Evolutionary conservation across 73 alveolate species (phyloP).

Genomic region (Symbiodinium pilosum): DNA sequence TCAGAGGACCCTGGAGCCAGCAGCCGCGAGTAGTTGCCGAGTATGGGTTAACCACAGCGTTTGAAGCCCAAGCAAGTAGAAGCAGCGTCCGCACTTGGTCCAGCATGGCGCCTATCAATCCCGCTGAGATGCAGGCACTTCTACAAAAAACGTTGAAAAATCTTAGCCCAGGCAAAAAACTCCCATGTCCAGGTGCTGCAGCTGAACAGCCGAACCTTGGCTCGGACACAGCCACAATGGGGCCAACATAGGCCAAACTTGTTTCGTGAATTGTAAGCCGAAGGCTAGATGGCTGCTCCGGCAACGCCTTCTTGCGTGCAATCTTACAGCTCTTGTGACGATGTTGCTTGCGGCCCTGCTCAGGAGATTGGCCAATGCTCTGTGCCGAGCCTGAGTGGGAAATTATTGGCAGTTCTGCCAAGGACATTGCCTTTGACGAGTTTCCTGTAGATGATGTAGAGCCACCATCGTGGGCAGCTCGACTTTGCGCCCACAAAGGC

Average conservation of each 20-base stretch:
- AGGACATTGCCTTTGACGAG: slow-evolving; percentile 48
- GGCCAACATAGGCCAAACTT: too few relatives aligned
- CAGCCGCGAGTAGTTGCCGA: too few relatives aligned
- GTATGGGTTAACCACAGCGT: not conserved
- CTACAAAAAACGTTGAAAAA: too few relatives aligned
- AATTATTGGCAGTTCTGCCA: not conserved
- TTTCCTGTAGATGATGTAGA: slow-evolving; percentile 60
- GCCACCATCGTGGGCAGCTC: slow-evolving; percentile 67
- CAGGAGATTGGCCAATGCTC: slow-evolving; percentile 80
- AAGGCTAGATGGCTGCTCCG: not conserved
- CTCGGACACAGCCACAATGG: too few relatives aligned
- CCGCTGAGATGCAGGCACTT: too few relatives aligned
- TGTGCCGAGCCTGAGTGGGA: slow-evolving; percentile 67
- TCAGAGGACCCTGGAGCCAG: too few relatives aligned
- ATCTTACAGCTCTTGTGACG: too few relatives aligned
- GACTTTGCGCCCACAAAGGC: slow-evolving; percentile 18
- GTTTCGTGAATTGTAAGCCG: not conserved
- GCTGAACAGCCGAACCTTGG: slow-evolving; percentile 83
- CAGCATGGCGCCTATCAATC: not conserved
- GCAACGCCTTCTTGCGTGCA: not conserved
- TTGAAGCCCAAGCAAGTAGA: not conserved
- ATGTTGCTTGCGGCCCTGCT: not conserved
- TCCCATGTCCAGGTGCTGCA: slow-evolving; percentile 8
- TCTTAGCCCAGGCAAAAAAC: too few relatives aligned
- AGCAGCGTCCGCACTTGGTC: not conserved